phyloP scores from a whole-genome alignment of 495 filamentous ascomycete species.

The Penicillium atrosanguineum region DNA sequence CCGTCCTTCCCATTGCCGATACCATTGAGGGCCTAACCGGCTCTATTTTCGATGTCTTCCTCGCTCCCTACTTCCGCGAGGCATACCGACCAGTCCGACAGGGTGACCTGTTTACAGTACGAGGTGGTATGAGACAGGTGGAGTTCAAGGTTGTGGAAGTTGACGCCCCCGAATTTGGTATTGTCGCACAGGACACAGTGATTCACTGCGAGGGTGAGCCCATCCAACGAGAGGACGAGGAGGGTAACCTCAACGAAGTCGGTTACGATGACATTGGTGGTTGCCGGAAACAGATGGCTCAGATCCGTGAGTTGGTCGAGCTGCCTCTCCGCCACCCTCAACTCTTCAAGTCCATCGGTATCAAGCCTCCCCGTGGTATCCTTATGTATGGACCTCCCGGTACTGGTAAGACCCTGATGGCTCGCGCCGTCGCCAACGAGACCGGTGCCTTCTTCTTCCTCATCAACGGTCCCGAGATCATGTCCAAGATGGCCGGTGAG shows the following conservation, averaged over 20 bases:
- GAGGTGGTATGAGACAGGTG: constrained; percentile 97
- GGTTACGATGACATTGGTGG: constrained; percentile 99
- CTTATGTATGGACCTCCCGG: constrained; percentile 95
- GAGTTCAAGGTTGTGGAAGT: constrained; percentile 99
- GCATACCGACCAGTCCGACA: constrained; percentile 95
- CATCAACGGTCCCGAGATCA: constrained; percentile 98
- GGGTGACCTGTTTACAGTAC: constrained; percentile 94
- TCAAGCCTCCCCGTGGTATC: constrained; percentile 98
- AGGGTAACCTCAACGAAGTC: constrained; percentile 98
- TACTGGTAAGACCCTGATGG: constrained; percentile 99
- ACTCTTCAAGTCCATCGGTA: constrained; percentile 99
- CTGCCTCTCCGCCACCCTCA: constrained; percentile 93
- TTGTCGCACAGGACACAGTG: constrained; percentile 96
- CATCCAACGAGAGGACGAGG: constrained; percentile 97
- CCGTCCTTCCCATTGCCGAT: constrained; percentile 96
- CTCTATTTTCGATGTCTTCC: constrained; percentile 97
- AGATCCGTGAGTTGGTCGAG: constrained; percentile 98
- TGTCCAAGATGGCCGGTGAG: constrained; percentile 99
- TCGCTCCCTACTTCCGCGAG: constrained; percentile 99
- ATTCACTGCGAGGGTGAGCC: constrained; percentile 99
- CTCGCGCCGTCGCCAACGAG: constrained; percentile 97
- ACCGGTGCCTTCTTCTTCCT: constrained; percentile 99
- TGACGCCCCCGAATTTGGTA: constrained; percentile 95
- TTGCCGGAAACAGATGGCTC: constrained; percentile 99
- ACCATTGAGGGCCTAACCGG: constrained; percentile 97